Base-by-base conservation (phyloP, 2,329 filamentous ascomycete genomes). In the Calonectria pseudoreteaudii region DNA sequence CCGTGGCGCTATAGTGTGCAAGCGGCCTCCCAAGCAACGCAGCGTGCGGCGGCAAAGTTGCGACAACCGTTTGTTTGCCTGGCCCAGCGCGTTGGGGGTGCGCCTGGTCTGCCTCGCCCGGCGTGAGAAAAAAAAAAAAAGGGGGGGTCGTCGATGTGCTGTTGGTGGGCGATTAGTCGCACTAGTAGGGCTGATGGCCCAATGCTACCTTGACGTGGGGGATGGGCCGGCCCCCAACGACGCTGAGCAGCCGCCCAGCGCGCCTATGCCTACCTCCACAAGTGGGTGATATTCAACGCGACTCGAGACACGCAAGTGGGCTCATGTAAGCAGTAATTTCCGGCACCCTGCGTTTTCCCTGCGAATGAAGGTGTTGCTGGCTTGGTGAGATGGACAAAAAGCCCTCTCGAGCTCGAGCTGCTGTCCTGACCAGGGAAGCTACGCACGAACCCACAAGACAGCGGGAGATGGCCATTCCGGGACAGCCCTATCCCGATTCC, bases 131-230 rank as follows among this genome's bases (percentile, higher is more conserved):
- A 8, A 31, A 31, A 36, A 53, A 47, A 52, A 62, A 70, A 65
- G 23, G 67, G 67, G 65, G 47, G 28, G 13, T 11, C 41, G 16
- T 34, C 18, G 44, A 31, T 30, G 53, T 36, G 30, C 41, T 41
- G 30, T 52, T 34, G 66, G 52, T 20, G 41, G 50, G 52, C 50
- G 28, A 30, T 26, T 60, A 68, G 66, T 41, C 66, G 52, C 52
- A 56, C 66, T 68, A 58, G 67, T 70, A 70, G 41, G 67, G 67
- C 67, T 70, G 67, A 70, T 64, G 56, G 56, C 28, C 23, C 10
- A 60, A 62, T 62, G 56, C 6, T 62, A 62, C 56, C 56, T 62
- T 41, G 36, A 62, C 56, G 56, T 62, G 56, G 56, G 56, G 34
- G 56, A 62, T 26, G 44, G 18, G 44, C 9, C 23, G 23, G 56